Conservation (phyloP, 73 alveolate species). For the Tetrahymena thermophila region DNA sequence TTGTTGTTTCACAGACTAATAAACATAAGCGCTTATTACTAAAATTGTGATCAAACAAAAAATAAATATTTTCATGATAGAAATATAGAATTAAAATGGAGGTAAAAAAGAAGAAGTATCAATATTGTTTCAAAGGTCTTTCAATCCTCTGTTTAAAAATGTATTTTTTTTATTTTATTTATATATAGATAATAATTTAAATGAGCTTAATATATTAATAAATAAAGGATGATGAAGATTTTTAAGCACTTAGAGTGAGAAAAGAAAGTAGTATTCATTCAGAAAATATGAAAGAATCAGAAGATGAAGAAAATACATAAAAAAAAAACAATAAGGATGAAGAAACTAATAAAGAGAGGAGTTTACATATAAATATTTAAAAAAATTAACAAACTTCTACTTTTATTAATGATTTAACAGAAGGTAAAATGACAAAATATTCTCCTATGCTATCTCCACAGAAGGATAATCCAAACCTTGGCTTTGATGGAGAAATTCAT, state of each 20-base stretch:
- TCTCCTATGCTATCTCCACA: not conserved
- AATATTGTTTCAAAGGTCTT: not conserved
- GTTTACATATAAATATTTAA: not conserved
- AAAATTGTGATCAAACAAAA: not conserved
- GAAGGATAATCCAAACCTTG: not conserved
- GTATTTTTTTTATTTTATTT: not conserved
- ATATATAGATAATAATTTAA: too few species aligned
- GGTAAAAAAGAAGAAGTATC: not conserved
- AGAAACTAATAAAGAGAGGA: not conserved
- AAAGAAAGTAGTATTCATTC: not conserved
- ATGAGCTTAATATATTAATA: too few species aligned
- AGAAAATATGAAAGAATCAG: not conserved
- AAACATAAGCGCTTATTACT: too few species aligned
- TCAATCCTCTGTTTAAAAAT: not conserved
- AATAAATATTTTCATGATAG: not conserved
- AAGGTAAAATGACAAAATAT: not conserved
- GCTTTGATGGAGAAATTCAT: not conserved
- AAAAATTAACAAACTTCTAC: not conserved
- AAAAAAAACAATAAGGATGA: not conserved
- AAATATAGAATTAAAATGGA: not conserved
- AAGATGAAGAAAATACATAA: not conserved
- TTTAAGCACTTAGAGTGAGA: not conserved
- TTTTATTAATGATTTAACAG: not conserved
- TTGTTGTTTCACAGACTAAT: too few species aligned
- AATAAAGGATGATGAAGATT: not conserved